Percentiles rank a stretch among this genome's conserved stretches.
Evolutionary conservation across 306 rosid species (phyloP).

Genomic region (Mimosa pudica): DNA sequence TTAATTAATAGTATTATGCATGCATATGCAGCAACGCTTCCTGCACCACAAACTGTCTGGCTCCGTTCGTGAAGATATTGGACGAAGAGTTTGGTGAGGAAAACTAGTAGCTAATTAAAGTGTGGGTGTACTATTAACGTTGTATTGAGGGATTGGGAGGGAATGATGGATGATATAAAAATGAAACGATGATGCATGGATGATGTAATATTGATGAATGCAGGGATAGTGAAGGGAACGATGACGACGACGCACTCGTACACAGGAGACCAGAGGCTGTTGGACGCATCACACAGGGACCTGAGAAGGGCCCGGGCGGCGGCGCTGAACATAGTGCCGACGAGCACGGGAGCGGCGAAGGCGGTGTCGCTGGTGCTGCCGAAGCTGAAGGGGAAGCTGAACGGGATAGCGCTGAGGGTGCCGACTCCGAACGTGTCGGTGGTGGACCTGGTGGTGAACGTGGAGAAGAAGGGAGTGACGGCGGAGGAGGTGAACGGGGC

Average conservation of each 20-base stretch:
- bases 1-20: no score
- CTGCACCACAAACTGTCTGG: conserved; percentile 96
- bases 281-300: conserved; percentile 99
- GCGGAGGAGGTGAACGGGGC: conserved; percentile 96
- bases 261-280: conserved; percentile 99
- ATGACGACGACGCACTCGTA: conserved; percentile 99
- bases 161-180: no score
- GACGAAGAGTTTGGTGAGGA: conserved; percentile 88
- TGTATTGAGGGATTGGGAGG: no score
- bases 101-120: no score
- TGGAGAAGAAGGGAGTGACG: conserved; percentile 79
- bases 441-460: conserved; percentile 88
- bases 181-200: not conserved
- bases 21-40: conserved; percentile 78
- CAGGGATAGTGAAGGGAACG: conserved; percentile 94
- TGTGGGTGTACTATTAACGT: no score
- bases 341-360: conserved; percentile 99
- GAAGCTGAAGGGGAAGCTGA: conserved; percentile 93
- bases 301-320: conserved; percentile 96
- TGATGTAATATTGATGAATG: not conserved
- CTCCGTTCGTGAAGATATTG: conserved; percentile 90
- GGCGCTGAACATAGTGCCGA: conserved; percentile 95
- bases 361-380: conserved; percentile 95
- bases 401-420: conserved; percentile 95
- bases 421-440: conserved; percentile 97